A percentile compares a stretch with the other conserved stretches of the same genome.
phyloP scores from a whole-genome alignment of 176 grass and related monocot species.

The Aechmea fasciata region DNA sequence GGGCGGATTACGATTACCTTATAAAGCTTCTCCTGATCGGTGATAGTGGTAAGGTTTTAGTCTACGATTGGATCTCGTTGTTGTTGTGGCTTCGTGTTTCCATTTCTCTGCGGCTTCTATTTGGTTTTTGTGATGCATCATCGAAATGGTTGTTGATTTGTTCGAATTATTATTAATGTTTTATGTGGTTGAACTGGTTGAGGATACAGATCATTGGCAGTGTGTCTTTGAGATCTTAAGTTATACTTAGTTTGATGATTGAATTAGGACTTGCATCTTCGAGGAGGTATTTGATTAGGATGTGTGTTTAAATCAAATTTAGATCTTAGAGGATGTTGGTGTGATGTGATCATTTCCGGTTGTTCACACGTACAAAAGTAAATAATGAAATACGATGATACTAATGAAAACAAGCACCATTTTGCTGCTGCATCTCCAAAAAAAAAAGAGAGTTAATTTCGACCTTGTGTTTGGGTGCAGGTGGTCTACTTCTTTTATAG shows the following conservation, averaged over 20 bases:
- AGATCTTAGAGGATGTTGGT: not conserved
- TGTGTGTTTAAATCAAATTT: not conserved
- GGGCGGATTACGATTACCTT: constrained; percentile 6
- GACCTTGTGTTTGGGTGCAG: no score
- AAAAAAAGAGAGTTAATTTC: no score
- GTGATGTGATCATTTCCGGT: not conserved
- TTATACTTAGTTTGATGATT: not conserved
- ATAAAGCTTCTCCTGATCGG: constrained; percentile 7
- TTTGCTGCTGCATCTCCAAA: no score
- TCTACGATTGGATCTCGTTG: not conserved
- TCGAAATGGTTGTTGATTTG: not conserved
- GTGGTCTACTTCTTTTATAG: no score
- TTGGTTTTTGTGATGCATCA: no score
- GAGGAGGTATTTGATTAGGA: not conserved
- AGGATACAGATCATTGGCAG: not conserved
- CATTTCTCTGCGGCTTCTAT: no score
- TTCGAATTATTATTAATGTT: not conserved
- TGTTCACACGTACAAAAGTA: not conserved
- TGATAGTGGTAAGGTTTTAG: not conserved
- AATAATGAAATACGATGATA: not conserved
- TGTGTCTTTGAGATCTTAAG: not conserved
- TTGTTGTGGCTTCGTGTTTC: no score
- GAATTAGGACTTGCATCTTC: not conserved
- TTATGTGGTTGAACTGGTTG: not conserved
- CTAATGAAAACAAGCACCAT: no score